Evolutionary conservation across 495 filamentous ascomycete species (phyloP), one percentile per base, ranked within the genome.

Genomic region (Aspergillus diversus): DNA sequence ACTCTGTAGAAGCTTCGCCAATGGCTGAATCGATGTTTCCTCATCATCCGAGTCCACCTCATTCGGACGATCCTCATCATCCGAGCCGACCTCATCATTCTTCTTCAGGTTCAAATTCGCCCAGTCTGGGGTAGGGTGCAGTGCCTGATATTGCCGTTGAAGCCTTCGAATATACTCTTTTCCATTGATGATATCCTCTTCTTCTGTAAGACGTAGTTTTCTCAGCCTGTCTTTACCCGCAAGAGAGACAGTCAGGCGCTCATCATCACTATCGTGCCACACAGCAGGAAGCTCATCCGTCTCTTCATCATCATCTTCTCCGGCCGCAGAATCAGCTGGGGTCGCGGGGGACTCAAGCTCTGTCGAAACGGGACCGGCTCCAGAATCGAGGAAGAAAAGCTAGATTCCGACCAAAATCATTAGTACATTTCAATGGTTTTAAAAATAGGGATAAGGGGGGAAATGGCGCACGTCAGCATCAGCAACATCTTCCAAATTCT

Each of bases 251-350:
- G 85, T 84, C 55, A 97, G 78, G 43, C 89, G 85, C 70, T 99
- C 95, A 68, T 99, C 95, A 67, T 98, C 95, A 75, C 93, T 97
- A 76, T 99, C 95, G 65, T 92, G 86, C 95, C 95, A 99, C 13
- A 91, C 89, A 11, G 90, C 59, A 61, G 82, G 74, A 27, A 64
- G 33, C 16, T 54, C 49, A 37, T 69, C 73, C 1, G 73, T 67
- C 11, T 77, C 71, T 31, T 72, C 70, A 3, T 71, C 70, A 3
- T 71, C 69, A 21, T 75, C 68, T 6, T 75, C 74, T 34, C 78
- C 75, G 7, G 59, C 64, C 27, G 17, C 47, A 21, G 17, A 66
- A n/a, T 81, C 68, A 5, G 71, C 76, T 8, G 66, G 75, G 5
- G 66, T 72, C 51, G 71, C 67, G 4, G 70, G 66, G 7, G 72